Evolutionary conservation across 2,329 filamentous ascomycete genomes (phyloP).

Genomic region (Bipolaris bicolor): DNA sequence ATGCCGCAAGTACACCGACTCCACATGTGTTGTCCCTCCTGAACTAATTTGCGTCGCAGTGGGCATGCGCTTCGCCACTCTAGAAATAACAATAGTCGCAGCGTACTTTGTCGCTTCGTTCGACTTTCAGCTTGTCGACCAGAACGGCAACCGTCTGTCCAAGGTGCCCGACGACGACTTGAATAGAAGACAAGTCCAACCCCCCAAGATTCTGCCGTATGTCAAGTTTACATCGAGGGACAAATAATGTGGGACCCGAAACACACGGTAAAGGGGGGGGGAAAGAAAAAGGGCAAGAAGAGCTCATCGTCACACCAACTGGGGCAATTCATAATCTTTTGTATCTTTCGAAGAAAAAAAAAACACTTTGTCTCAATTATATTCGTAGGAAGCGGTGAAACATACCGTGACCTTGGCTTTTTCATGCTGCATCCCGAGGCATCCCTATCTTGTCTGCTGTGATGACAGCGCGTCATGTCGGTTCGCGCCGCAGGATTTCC

Average conservation of each 20-base stretch:
- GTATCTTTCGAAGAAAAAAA: too few relatives aligned
- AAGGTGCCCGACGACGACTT: constrained; percentile 44
- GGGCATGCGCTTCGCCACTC: neutral
- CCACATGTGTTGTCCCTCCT: neutral
- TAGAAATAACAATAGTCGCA: neutral
- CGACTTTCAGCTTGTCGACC: constrained; percentile 54
- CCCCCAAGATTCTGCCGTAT: constrained; percentile 46
- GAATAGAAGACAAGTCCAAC: constrained; percentile 51
- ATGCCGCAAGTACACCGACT: constrained; percentile 35
- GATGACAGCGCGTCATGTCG: too few relatives aligned
- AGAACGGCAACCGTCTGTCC: constrained; percentile 42
- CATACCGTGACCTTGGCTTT: neutral
- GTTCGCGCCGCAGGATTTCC: too few relatives aligned
- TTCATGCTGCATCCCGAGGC: neutral
- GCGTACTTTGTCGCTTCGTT: constrained; percentile 55
- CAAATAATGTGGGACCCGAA: constrained; percentile 15
- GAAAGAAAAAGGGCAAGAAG: neutral
- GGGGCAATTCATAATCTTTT: too few relatives aligned
- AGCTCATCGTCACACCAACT: neutral
- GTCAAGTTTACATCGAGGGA: constrained; percentile 49
- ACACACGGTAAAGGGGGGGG: too few relatives aligned
- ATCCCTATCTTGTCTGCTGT: too few relatives aligned
- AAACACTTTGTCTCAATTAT: too few relatives aligned
- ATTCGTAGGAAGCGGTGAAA: too few relatives aligned
- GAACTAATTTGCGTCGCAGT: neutral